Conservation (phyloP, 345 rosid genomes). For the Bruguiera parviflora region DNA sequence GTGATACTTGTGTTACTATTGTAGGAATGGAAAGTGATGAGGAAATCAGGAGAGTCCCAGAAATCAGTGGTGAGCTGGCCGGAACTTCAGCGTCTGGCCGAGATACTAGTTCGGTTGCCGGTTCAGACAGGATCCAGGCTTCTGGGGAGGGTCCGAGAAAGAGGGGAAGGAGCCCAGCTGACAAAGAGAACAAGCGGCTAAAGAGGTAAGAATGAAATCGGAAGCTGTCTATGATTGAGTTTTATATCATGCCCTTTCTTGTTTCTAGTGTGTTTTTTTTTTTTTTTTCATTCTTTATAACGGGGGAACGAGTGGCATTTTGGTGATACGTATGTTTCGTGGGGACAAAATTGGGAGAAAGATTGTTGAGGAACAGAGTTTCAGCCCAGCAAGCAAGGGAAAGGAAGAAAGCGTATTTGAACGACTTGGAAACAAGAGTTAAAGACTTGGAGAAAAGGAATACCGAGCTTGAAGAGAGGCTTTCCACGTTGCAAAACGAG, state of each 20-base stretch:
- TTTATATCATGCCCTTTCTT: neutral
- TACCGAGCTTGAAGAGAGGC: slow-evolving; percentile 86
- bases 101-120: slow-evolving; percentile 41
- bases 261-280: neutral
- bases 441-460: slow-evolving; percentile 85
- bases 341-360: slow-evolving; percentile 14
- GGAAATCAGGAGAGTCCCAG: slow-evolving; percentile 94
- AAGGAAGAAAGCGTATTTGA: slow-evolving; percentile 90
- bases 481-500: slow-evolving; percentile 92
- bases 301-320: slow-evolving; percentile 10
- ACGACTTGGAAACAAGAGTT: slow-evolving; percentile 69
- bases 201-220: slow-evolving; percentile 48
- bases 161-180: slow-evolving; percentile 86
- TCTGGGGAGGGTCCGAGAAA: slow-evolving; percentile 61
- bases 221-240: neutral
- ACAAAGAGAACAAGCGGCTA: slow-evolving; percentile 83
- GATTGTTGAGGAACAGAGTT: slow-evolving; percentile 98
- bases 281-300: neutral
- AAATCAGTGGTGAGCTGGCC: slow-evolving; percentile 61
- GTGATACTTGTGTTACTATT: neutral
- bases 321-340: slow-evolving; percentile 3
- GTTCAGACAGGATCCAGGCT: slow-evolving; percentile 43
- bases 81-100: slow-evolving; percentile 47
- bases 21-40: slow-evolving; percentile 94
- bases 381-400: slow-evolving; percentile 99